Evolutionary conservation across 2,329 filamentous ascomycete genomes (phyloP).

Genomic region (Fusarium nisikadoi): DNA sequence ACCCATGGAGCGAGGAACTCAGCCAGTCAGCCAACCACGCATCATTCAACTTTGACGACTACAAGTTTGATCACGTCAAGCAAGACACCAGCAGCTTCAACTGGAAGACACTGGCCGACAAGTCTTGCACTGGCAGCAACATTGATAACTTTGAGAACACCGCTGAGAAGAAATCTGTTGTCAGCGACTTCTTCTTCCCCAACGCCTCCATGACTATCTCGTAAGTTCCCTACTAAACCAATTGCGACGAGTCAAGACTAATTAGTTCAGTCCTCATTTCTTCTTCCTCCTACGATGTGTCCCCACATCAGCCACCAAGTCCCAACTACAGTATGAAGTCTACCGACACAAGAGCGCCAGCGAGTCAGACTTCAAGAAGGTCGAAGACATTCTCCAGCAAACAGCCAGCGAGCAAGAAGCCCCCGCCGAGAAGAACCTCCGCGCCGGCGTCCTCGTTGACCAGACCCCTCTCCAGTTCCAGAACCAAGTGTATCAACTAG

Average conservation of each 20-base stretch:
- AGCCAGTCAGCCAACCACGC: constrained; percentile 55
- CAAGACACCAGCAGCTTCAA: constrained; percentile 65
- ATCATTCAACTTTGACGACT: constrained; percentile 61
- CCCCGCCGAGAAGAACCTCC: constrained; percentile 20
- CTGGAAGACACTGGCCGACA: constrained; percentile 65
- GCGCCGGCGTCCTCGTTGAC: constrained; percentile 7
- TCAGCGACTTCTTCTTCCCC: constrained; percentile 39
- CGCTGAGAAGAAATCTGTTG: constrained; percentile 12
- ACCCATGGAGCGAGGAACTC: constrained; percentile 60
- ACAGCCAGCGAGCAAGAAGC: constrained; percentile 21
- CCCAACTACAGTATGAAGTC: constrained; percentile 27
- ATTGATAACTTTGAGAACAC: constrained; percentile 49
- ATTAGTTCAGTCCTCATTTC: constrained; percentile 49
- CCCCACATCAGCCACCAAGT: constrained; percentile 20
- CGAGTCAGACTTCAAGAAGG: constrained; percentile 18
- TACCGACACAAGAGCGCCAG: constrained; percentile 33
- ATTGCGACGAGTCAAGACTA: constrained; percentile 24
- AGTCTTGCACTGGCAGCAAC: constrained; percentile 37
- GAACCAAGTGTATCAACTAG: constrained; percentile 29
- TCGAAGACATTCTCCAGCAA: constrained; percentile 18
- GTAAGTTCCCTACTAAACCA: constrained; percentile 61
- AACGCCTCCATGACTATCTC: constrained; percentile 35
- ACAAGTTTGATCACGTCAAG: constrained; percentile 66
- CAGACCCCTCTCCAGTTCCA: constrained; percentile 26
- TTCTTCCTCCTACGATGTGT: constrained; percentile 30